These are phyloP conservation scores for Neurospora sp. DNA, from an alignment of 495 filamentous ascomycete species.

Conservation along the genomic window DNA sequence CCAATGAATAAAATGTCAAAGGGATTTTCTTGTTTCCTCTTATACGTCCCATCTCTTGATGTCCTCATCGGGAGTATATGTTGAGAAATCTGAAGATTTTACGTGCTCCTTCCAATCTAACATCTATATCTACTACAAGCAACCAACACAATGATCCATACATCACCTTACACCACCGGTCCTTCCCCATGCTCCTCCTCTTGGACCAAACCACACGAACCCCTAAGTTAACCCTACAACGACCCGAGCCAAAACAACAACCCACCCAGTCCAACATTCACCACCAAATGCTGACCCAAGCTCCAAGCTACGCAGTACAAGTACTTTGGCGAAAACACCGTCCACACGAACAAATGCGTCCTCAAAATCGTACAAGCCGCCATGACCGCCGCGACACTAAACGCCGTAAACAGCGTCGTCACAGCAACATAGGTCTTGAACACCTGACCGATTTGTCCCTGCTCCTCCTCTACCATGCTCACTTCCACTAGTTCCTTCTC, in stretches of 20 bases:
- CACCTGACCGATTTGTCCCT: neutral
- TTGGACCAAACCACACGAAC: neutral
- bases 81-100: neutral
- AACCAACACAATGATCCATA: neutral
- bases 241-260: constrained; percentile 44
- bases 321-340: constrained; percentile 95
- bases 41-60: no score
- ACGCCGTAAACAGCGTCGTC: constrained; percentile 56
- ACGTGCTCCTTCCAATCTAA: neutral
- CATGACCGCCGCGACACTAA: constrained; percentile 64
- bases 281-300: constrained; percentile 62
- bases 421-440: constrained; percentile 43
- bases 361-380: constrained; percentile 73
- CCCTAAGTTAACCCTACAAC: neutral
- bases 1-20: neutral
- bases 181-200: neutral
- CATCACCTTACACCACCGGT: neutral
- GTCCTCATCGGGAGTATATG: no score
- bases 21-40: neutral
- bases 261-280: constrained; percentile 52
- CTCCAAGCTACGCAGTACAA: constrained; percentile 85
- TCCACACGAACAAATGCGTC: constrained; percentile 97
- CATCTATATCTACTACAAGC: neutral
- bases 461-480: neutral
- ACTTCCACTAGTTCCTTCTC: no score